Evolutionary conservation across 2,329 filamentous ascomycete genomes (phyloP).

Genomic region (Cladosporium sp.): DNA sequence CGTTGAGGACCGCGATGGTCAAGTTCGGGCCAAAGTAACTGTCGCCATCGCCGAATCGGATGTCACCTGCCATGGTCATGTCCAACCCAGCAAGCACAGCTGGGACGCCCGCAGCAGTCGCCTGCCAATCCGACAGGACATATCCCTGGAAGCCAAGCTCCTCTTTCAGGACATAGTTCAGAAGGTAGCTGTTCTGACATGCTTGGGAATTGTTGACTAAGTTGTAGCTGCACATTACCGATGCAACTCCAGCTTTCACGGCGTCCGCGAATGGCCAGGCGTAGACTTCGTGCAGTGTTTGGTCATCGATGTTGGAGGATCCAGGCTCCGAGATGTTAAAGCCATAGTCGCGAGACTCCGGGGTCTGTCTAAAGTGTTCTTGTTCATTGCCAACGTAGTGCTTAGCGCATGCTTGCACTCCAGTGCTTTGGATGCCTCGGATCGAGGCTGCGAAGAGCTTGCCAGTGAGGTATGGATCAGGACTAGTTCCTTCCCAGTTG

Average conservation of each 20-base stretch:
- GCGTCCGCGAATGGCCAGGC: conserved; percentile 82
- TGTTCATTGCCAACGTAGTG: conserved; percentile 63
- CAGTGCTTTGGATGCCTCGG: conserved; percentile 37
- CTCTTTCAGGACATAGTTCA: conserved; percentile 80
- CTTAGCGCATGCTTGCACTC: conserved; percentile 41
- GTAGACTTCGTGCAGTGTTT: conserved; percentile 73
- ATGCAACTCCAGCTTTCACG: conserved; percentile 72
- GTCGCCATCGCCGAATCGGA: conserved; percentile 20
- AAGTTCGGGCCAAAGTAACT: conserved; percentile 24
- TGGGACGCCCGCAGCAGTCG: conserved; percentile 23
- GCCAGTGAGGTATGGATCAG: conserved; percentile 44
- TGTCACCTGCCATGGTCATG: conserved; percentile 61
- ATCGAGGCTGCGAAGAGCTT: conserved; percentile 39
- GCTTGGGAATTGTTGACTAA: conserved; percentile 52
- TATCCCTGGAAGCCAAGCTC: conserved; percentile 86
- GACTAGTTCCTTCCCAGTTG: conserved; percentile 59
- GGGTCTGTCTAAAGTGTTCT: conserved; percentile 43
- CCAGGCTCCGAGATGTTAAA: conserved; percentile 49
- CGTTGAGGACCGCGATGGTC: conserved; percentile 26
- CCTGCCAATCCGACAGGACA: conserved; percentile 74
- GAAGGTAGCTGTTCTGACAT: conserved; percentile 72
- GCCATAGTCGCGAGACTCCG: conserved; percentile 30
- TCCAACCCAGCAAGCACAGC: conserved; percentile 23
- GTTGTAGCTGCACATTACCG: conserved; percentile 79
- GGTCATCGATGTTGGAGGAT: conserved; percentile 67